Conservation (phyloP, 2,329 filamentous ascomycete species). For the Rhynchosporium agropyri region DNA sequence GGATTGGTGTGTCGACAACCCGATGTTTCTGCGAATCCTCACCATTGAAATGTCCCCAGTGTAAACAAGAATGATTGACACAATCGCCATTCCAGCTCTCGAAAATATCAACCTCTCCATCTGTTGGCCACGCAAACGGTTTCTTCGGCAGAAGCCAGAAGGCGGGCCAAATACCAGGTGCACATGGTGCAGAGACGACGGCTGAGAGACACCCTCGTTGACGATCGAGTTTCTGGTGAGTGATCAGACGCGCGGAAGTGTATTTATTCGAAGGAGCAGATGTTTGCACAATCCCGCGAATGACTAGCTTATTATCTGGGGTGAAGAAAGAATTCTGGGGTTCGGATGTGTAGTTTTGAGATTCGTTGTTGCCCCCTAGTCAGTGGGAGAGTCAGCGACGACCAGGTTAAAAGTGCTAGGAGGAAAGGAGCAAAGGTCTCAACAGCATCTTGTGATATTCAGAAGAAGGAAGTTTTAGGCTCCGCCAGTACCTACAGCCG, state of each 20-base stretch:
- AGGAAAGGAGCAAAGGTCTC: too few species aligned
- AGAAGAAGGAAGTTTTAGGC: too few species aligned
- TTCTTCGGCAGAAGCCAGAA: constrained; percentile 63
- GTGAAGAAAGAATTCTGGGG: constrained; percentile 58
- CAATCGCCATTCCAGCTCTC: constrained; percentile 63
- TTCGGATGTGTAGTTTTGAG: constrained; percentile 57
- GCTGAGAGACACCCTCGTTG: constrained; percentile 56
- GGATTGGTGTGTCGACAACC: constrained; percentile 54
- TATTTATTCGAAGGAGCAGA: constrained; percentile 48
- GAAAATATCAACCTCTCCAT: constrained; percentile 63
- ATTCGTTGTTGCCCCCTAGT: constrained; percentile 57
- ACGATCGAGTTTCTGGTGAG: constrained; percentile 52
- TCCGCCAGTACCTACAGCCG: constrained; percentile 46
- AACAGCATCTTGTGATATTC: too few species aligned
- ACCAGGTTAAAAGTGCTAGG: too few species aligned
- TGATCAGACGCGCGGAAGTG: constrained; percentile 59
- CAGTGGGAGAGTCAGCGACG: too few species aligned
- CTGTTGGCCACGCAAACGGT: constrained; percentile 60
- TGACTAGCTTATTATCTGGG: constrained; percentile 52
- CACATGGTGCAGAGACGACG: constrained; percentile 54
- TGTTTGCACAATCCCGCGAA: constrained; percentile 51
- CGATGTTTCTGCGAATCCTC: constrained; percentile 60
- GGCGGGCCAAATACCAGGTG: constrained; percentile 61
- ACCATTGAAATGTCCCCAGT: constrained; percentile 59
- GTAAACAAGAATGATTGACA: constrained; percentile 59